phyloP scores from a whole-genome alignment of 2,329 filamentous ascomycete genomes.

The Arthrinium phaeospermum region DNA sequence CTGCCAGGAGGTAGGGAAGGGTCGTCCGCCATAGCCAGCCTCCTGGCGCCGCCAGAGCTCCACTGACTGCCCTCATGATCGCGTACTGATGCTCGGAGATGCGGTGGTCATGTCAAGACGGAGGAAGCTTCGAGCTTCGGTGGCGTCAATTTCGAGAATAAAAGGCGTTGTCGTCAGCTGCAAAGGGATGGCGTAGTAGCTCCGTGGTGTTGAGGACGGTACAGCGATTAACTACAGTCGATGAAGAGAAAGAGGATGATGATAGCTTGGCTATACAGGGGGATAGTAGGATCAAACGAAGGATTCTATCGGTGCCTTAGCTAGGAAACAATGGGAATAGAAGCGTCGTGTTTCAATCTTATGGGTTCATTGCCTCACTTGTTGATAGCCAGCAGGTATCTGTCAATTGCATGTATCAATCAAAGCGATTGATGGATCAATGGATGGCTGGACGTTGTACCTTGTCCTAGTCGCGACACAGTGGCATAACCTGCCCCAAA shows the following conservation, averaged over 20 bases:
- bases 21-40: slow-evolving; percentile 27
- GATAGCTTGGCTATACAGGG: neutral
- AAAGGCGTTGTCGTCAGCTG: slow-evolving; percentile 31
- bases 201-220: neutral
- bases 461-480: slow-evolving; percentile 1
- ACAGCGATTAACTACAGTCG: neutral
- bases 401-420: neutral
- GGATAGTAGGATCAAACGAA: neutral
- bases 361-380: slow-evolving; percentile 4
- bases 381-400: neutral
- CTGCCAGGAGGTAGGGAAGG: slow-evolving; percentile 23
- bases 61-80: slow-evolving; percentile 61
- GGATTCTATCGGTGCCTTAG: neutral
- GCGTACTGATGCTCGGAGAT: slow-evolving; percentile 39
- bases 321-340: neutral
- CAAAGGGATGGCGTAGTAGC: neutral
- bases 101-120: slow-evolving; percentile 51
- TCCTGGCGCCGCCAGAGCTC: slow-evolving; percentile 48
- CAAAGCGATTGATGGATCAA: neutral
- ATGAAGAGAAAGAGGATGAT: neutral
- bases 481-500: neutral
- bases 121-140: slow-evolving; percentile 19
- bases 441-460: neutral
- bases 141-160: slow-evolving; percentile 56
- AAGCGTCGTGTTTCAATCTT: slow-evolving; percentile 16